Base-by-base conservation (phyloP, 1,284 basidiomycete genomes). In the Pyrrhoderma noxium region DNA sequence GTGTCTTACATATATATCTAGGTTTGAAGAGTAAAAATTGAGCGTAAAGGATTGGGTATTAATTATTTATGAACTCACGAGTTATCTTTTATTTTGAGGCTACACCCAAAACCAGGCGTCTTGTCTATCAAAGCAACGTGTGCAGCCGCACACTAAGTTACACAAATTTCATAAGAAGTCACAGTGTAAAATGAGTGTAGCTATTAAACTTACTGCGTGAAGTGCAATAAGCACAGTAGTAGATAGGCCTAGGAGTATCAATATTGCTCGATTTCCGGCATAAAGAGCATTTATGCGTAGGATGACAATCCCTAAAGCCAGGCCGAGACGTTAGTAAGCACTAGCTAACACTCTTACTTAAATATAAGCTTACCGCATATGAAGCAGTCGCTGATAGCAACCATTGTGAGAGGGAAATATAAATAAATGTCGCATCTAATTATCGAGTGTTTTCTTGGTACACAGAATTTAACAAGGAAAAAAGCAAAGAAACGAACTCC, bases 271-370 rank as follows among this genome's bases (percentile, higher is more conserved):
- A 13, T 40, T 31, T 5, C 51, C 45, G 18, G 40, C 8, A 25
- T 52, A 52, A 16, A 52, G 21, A 8, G 51, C 51, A 19, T 47
- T 35, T 7, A 52, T n/a, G 2, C 51, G 45, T 8, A 47, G 22
- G n/a, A 40, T 38, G 3, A 52, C 37, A 21, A 47, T 52, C 8
- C 25, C 51, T 52, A 19, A 16, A 23, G 23, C 14, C 2, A 3
- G 3, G 36, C 45, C n/a, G n/a, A n/a, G n/a, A 49, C 21, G 18
- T 7, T 49, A 13, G 40, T 5, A 41, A 19, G 8, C 27, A 9
- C 42, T 39, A 8, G 9, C 8, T 5, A n/a, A 4, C 31, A 21
- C 19, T 35, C 40, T 34, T n/a, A n/a, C n/a, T n/a, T n/a, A n/a
- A n/a, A n/a, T n/a, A n/a, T n/a, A n/a, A n/a, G 16, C 49, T 45